Evolutionary conservation across 306 rosid genomes (phyloP).

Genomic region (Amphicarpaea edgeworthii): DNA sequence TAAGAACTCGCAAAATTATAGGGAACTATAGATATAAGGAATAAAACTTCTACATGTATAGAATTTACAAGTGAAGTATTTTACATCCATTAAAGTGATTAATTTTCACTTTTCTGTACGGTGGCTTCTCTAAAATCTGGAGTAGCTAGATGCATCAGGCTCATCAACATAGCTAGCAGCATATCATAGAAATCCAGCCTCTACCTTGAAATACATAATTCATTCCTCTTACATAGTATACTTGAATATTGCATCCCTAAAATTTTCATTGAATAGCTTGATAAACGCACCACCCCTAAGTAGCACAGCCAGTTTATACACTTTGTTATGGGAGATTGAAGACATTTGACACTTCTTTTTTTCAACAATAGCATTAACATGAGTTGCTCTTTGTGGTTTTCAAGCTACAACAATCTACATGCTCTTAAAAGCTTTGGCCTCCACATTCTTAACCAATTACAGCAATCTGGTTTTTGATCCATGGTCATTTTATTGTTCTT

Average conservation of each 20-base stretch:
- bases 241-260: slow-evolving; percentile 1
- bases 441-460: slow-evolving; percentile 68
- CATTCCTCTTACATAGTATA: slow-evolving; percentile 31
- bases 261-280: not conserved
- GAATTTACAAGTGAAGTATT: slow-evolving; percentile 38
- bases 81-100: slow-evolving; percentile 26
- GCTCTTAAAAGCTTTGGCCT: slow-evolving; percentile 69
- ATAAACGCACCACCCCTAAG: slow-evolving; percentile 8
- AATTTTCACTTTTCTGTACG: slow-evolving; percentile 22
- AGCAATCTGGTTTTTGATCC: slow-evolving; percentile 57
- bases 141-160: slow-evolving; percentile 42
- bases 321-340: slow-evolving; percentile 40
- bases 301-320: slow-evolving; percentile 28
- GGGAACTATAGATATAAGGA: slow-evolving; percentile 22
- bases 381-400: slow-evolving; percentile 33
- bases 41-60: slow-evolving; percentile 12
- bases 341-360: not conserved
- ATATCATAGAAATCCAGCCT: slow-evolving; percentile 8
- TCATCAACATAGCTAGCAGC: slow-evolving; percentile 29
- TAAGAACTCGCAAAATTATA: too few species aligned
- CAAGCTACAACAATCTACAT: slow-evolving; percentile 52
- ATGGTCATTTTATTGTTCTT: slow-evolving; percentile 53
- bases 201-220: slow-evolving; percentile 36
- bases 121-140: slow-evolving; percentile 31
- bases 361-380: slow-evolving; percentile 28